phyloP scores from a whole-genome alignment of 2,329 filamentous ascomycete genomes.

The Aspergillus sp. region DNA sequence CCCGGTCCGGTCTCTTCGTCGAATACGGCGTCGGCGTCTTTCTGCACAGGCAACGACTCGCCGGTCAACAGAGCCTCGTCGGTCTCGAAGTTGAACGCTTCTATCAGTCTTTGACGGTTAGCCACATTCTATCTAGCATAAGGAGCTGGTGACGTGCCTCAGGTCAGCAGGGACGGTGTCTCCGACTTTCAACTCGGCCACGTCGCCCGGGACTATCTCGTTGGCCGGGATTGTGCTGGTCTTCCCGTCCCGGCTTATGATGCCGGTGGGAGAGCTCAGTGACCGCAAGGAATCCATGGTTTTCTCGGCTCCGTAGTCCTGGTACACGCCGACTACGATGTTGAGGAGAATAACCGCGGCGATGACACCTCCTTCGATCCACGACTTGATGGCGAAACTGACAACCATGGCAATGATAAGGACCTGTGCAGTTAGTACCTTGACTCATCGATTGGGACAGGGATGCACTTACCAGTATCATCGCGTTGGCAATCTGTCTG shows the following conservation, averaged over 20 bases:
- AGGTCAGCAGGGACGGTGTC: constrained; percentile 55
- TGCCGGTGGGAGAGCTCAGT: constrained; percentile 49
- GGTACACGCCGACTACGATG: constrained; percentile 50
- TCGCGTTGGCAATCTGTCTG: constrained; percentile 58
- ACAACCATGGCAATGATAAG: constrained; percentile 67
- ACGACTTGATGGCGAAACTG: constrained; percentile 48
- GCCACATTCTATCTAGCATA: background rate
- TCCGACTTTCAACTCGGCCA: constrained; percentile 47
- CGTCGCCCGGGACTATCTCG: constrained; percentile 56
- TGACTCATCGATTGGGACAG: background rate
- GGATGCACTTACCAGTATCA: constrained; percentile 49
- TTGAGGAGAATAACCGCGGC: constrained; percentile 51
- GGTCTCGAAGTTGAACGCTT: constrained; percentile 63
- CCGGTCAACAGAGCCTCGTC: constrained; percentile 59
- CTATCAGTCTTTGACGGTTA: constrained; percentile 39
- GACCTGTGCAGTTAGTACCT: constrained; percentile 43
- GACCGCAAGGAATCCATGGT: constrained; percentile 52
- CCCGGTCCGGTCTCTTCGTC: constrained; percentile 46
- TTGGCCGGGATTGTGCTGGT: constrained; percentile 45
- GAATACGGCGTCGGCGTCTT: constrained; percentile 40
- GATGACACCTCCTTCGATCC: constrained; percentile 52
- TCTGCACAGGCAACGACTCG: constrained; percentile 51
- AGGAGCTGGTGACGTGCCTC: constrained; percentile 31
- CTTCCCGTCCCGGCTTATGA: constrained; percentile 50
- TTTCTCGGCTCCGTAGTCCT: constrained; percentile 53